Conservation (phyloP, 805 yeast species). For the Cyberlindnera bimundalis region DNA sequence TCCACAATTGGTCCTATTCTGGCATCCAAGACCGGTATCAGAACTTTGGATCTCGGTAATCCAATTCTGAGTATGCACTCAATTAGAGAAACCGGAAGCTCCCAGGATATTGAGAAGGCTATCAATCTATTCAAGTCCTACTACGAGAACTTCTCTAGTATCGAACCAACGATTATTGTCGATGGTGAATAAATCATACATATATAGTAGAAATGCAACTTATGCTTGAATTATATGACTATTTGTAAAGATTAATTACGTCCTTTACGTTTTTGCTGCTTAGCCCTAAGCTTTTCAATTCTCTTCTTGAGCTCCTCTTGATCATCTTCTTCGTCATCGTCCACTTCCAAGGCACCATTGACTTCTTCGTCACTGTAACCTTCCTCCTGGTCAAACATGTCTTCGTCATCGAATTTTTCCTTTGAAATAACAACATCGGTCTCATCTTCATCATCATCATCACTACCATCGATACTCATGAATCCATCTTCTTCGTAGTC, state of each 20-base stretch:
- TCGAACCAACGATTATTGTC: conserved; percentile 43
- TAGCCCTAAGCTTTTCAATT: conserved; percentile 24
- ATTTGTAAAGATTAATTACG: conserved; percentile 4
- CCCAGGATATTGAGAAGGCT: conserved; percentile 64
- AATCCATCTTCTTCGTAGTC: conserved; percentile 26
- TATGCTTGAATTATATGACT: neutral
- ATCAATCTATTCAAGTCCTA: conserved; percentile 59
- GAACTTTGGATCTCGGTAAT: conserved; percentile 87
- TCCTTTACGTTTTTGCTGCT: conserved; percentile 22
- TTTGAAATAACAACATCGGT: conserved; percentile 7
- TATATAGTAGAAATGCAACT: conserved; percentile 1
- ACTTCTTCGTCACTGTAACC: conserved; percentile 34
- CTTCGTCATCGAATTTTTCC: conserved; percentile 13
- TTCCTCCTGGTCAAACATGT: conserved; percentile 32
- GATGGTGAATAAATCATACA: conserved; percentile 26
- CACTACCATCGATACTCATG: conserved; percentile 30
- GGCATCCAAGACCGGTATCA: conserved; percentile 80
- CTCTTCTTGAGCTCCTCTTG: conserved; percentile 22
- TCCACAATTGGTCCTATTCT: conserved; percentile 95
- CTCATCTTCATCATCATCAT: conserved; percentile 30
- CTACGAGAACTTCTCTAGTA: conserved; percentile 43
- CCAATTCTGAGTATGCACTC: conserved; percentile 95
- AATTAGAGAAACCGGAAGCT: conserved; percentile 86
- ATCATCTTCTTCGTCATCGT: conserved; percentile 26
- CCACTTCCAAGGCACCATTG: conserved; percentile 20